A percentile compares a stretch with the other conserved stretches of the same genome.
phyloP scores from a whole-genome alignment of 306 rosid species.

The Inga laurina region DNA sequence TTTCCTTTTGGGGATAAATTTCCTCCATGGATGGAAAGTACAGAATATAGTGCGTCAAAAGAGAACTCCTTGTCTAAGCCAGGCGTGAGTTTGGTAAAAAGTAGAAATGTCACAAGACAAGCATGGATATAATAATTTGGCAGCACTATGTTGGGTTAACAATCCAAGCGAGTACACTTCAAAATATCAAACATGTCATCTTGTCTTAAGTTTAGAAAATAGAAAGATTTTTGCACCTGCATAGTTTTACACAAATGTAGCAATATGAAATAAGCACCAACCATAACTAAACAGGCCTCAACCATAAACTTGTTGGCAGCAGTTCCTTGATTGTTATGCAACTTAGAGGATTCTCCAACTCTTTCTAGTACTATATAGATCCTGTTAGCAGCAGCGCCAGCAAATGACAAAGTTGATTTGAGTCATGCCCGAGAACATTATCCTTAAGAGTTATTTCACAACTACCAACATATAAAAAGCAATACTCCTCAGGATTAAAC shows the following conservation, averaged over 20 bases:
- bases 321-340: too few relatives aligned
- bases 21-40: neutral
- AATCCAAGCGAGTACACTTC: neutral
- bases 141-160: neutral
- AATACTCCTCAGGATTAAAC: too few relatives aligned
- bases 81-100: neutral
- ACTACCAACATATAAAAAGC: too few relatives aligned
- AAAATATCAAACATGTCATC: neutral
- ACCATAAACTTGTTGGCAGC: too few relatives aligned
- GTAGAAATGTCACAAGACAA: neutral
- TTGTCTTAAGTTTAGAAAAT: neutral
- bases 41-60: neutral
- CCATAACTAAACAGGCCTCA: neutral
- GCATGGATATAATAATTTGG: neutral
- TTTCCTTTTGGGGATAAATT: neutral
- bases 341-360: too few relatives aligned
- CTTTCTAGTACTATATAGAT: too few relatives aligned
- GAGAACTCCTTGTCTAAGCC: neutral
- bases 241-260: neutral
- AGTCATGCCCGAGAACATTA: too few relatives aligned
- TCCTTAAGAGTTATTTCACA: too few relatives aligned
- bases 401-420: too few relatives aligned
- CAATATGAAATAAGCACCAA: neutral
- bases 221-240: neutral
- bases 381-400: too few relatives aligned